These are phyloP conservation scores for Sporothrix schenckii DNA, from an alignment of 2,329 filamentous ascomycete species.

Conservation along the genomic window DNA sequence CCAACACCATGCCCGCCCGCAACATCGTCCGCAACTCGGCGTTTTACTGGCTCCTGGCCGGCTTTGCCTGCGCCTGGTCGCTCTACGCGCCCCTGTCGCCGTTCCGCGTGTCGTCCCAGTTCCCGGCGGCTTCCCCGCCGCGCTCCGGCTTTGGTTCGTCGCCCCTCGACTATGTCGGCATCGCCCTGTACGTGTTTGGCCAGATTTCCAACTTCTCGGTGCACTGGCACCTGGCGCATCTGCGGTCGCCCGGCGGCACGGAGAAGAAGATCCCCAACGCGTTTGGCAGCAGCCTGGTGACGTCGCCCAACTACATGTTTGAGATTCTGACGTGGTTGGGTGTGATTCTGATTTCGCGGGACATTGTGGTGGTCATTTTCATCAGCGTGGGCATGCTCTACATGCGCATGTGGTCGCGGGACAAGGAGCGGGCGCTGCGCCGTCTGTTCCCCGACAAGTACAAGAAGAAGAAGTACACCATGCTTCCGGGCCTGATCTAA, in stretches of 20 bases:
- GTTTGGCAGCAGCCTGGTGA: slow-evolving; percentile 82
- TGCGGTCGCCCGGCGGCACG: slow-evolving; percentile 77
- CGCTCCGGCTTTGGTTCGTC: slow-evolving; percentile 37
- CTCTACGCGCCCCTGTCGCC: slow-evolving; percentile 77
- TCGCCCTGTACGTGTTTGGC: slow-evolving; percentile 73
- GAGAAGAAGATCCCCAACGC: slow-evolving; percentile 87
- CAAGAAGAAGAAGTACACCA: slow-evolving; percentile 86
- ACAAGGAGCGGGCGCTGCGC: slow-evolving; percentile 89
- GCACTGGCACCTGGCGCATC: slow-evolving; percentile 74
- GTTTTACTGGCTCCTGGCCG: slow-evolving; percentile 90
- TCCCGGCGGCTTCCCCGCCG: slow-evolving; percentile 29
- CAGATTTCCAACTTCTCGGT: slow-evolving; percentile 80
- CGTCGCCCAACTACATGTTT: slow-evolving; percentile 97
- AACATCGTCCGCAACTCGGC: slow-evolving; percentile 95
- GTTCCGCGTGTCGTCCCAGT: slow-evolving; percentile 46
- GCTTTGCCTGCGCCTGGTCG: slow-evolving; percentile 79
- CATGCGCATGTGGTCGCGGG: slow-evolving; percentile 86
- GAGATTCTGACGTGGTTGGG: slow-evolving; percentile 87
- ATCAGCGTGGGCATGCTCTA: slow-evolving; percentile 70
- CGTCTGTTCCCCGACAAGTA: slow-evolving; percentile 92
- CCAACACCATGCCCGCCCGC: slow-evolving; percentile 84
- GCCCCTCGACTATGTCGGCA: slow-evolving; percentile 64
- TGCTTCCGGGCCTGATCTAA: slow-evolving; percentile 78
- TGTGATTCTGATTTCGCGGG: slow-evolving; percentile 76
- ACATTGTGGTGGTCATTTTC: slow-evolving; percentile 77